A percentile compares a stretch with the other conserved stretches of the same genome.
Evolutionary conservation across 208 protist species (phyloP).

Genomic region (Leishmania lainsoni): DNA sequence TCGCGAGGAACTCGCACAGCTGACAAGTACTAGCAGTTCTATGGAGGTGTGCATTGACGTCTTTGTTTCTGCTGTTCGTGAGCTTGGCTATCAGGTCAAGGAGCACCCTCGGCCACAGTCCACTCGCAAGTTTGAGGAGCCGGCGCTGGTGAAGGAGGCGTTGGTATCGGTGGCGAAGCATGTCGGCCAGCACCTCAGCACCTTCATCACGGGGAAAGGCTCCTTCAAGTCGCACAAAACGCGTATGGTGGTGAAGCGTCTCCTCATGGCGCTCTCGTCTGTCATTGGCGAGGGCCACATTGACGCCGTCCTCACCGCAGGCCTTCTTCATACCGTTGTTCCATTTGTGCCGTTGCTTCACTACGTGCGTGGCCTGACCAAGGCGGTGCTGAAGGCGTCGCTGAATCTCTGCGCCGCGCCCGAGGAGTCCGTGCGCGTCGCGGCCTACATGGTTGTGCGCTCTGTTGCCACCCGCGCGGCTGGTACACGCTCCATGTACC

Average conservation of each 20-base stretch:
- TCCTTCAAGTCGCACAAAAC: slow-evolving; percentile 79
- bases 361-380: slow-evolving; percentile 86
- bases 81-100: slow-evolving; percentile 76
- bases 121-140: slow-evolving; percentile 88
- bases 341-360: slow-evolving; percentile 90
- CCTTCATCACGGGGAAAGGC: slow-evolving; percentile 83
- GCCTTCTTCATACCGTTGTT: slow-evolving; percentile 74
- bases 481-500: slow-evolving; percentile 90
- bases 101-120: slow-evolving; percentile 68
- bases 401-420: slow-evolving; percentile 69
- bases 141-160: slow-evolving; percentile 86
- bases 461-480: slow-evolving; percentile 86
- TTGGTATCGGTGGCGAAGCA: slow-evolving; percentile 71
- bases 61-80: slow-evolving; percentile 79
- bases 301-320: slow-evolving; percentile 62
- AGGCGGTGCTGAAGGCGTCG: slow-evolving; percentile 68
- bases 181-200: slow-evolving; percentile 60
- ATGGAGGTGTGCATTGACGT: slow-evolving; percentile 70
- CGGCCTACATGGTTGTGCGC: slow-evolving; percentile 88
- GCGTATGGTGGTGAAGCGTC: slow-evolving; percentile 74
- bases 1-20: slow-evolving; percentile 52
- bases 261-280: slow-evolving; percentile 67
- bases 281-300: slow-evolving; percentile 65
- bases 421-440: slow-evolving; percentile 84
- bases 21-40: slow-evolving; percentile 40